phyloP scores from a whole-genome alignment of 106 monocot genomes.

The Platanthera guangdongensis region DNA sequence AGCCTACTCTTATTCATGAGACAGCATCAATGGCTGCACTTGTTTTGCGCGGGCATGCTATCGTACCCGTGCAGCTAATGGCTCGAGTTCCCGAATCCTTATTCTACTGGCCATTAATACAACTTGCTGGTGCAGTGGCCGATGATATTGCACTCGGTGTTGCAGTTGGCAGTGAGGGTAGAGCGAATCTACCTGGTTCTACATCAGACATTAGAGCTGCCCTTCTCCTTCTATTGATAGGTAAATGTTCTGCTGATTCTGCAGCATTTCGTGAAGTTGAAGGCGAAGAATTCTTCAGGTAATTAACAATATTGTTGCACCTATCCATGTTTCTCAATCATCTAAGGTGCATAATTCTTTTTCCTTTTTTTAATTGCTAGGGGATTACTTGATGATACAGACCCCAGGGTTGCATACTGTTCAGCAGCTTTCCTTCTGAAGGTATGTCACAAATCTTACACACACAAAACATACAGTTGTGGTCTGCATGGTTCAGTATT shows the following conservation, averaged over 20 bases:
- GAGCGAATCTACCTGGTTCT: slow-evolving; percentile 81
- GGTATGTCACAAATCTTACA: slow-evolving; percentile 22
- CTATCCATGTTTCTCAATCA: background rate
- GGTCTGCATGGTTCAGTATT: background rate
- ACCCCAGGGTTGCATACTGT: slow-evolving; percentile 97
- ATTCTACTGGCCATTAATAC: slow-evolving; percentile 89
- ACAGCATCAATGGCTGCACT: slow-evolving; percentile 82
- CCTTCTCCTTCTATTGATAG: slow-evolving; percentile 73
- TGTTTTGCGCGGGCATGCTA: slow-evolving; percentile 71
- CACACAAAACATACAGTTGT: background rate
- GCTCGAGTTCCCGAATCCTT: slow-evolving; percentile 71
- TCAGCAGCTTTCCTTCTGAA: slow-evolving; percentile 93
- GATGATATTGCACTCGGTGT: slow-evolving; percentile 95
- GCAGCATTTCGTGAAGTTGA: slow-evolving; percentile 78
- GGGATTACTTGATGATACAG: slow-evolving; percentile 91
- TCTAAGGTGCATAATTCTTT: background rate
- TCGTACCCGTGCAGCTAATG: slow-evolving; percentile 79
- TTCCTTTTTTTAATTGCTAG: slow-evolving; percentile 22
- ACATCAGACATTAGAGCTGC: slow-evolving; percentile 94
- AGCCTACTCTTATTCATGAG: slow-evolving; percentile 8
- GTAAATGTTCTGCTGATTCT: slow-evolving; percentile 85
- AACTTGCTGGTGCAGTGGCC: slow-evolving; percentile 92
- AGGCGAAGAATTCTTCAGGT: slow-evolving; percentile 98
- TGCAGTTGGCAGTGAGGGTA: slow-evolving; percentile 90
- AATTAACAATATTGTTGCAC: background rate